Percentiles rank a stretch among this genome's conserved stretches.
phyloP scores from a whole-genome alignment of 106 monocot species.

The Dendrobium catenatum region DNA sequence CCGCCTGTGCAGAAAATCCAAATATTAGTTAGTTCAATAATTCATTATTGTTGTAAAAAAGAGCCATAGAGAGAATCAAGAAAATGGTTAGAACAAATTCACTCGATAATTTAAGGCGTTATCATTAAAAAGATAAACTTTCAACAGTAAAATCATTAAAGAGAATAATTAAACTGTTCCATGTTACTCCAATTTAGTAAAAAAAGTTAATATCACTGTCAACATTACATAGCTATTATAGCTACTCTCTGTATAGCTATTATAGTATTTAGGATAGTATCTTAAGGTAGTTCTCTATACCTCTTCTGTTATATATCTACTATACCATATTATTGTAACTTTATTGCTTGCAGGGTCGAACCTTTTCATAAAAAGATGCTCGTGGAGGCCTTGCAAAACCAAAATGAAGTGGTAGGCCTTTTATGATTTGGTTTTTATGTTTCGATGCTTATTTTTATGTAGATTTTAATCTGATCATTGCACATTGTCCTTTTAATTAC shows the following conservation, averaged over 20 bases:
- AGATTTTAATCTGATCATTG: neutral
- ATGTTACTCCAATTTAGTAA: no score
- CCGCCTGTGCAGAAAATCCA: no score
- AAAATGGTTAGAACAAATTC: no score
- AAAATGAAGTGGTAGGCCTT: slow-evolving; percentile 90
- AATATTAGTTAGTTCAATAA: no score
- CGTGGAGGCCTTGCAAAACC: slow-evolving; percentile 93
- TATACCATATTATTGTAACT: slow-evolving; percentile 2
- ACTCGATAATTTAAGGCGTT: no score
- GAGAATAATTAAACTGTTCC: no score
- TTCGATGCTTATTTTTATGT: neutral
- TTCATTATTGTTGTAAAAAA: no score
- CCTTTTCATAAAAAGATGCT: slow-evolving; percentile 97
- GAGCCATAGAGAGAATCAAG: no score
- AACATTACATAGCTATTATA: neutral
- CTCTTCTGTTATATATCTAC: neutral
- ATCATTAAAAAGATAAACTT: no score
- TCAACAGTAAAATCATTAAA: no score
- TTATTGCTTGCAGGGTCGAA: slow-evolving; percentile 66
- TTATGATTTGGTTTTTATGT: neutral
- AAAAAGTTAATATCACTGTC: no score
- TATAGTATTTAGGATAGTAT: neutral
- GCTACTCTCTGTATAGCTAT: neutral
- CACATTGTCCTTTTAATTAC: neutral
- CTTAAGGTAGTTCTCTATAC: neutral